phyloP scores from a whole-genome alignment of 345 rosid genomes.

The Hibiscus tridactylites region DNA sequence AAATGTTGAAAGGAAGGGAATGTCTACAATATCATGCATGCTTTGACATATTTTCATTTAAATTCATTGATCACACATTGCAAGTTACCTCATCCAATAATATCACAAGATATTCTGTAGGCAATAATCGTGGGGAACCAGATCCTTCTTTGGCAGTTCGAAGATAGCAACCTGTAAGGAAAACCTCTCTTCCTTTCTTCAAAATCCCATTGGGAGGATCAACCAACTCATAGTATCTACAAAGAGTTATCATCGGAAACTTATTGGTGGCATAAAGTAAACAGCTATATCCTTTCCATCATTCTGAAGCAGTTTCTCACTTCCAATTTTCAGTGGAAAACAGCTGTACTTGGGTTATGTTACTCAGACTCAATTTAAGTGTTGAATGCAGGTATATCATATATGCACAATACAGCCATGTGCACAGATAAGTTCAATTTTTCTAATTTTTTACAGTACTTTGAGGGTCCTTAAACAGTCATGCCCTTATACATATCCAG shows the following conservation, averaged over 20 bases:
- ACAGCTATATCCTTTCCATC: neutral
- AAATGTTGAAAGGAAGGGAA: neutral
- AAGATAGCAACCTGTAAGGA: conserved; percentile 85
- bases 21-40: neutral
- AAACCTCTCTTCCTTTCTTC: conserved; percentile 77
- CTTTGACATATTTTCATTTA: neutral
- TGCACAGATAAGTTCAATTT: neutral
- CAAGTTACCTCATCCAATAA: conserved; percentile 71
- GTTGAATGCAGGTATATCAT: neutral
- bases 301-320: neutral
- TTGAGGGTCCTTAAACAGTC: neutral
- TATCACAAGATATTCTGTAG: conserved; percentile 87
- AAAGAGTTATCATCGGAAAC: conserved; percentile 10
- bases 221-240: conserved; percentile 78
- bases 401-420: neutral
- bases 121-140: conserved; percentile 75
- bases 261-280: conserved; percentile 4
- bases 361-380: neutral
- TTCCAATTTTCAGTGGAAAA: neutral
- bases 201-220: conserved; percentile 65
- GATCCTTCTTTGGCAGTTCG: conserved; percentile 88
- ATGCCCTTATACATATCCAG: neutral
- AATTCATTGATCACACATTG: neutral
- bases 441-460: neutral
- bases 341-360: neutral